Percentiles rank a stretch among this genome's conserved stretches.
Conservation (phyloP, 2,329 filamentous ascomycete species). For the Alternaria panax region DNA sequence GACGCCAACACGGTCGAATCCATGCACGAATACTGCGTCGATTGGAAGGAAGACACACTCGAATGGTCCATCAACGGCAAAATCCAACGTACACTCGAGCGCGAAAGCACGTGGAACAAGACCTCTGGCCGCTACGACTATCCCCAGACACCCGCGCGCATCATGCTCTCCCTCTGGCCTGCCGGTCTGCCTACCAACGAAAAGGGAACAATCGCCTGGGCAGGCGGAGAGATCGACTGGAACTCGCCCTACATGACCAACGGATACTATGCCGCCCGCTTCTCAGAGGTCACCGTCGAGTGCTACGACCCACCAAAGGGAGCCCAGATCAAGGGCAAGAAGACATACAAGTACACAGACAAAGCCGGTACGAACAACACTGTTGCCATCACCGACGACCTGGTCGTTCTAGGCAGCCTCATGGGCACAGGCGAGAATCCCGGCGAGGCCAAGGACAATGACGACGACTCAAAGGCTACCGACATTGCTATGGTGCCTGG, state of each 20-base stretch:
- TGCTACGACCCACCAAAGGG: slow-evolving; percentile 86
- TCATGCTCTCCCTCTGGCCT: slow-evolving; percentile 96
- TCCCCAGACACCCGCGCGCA: slow-evolving; percentile 88
- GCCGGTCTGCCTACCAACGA: slow-evolving; percentile 82
- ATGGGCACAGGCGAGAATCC: slow-evolving; percentile 81
- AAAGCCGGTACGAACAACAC: slow-evolving; percentile 72
- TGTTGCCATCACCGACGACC: slow-evolving; percentile 75
- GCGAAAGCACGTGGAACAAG: slow-evolving; percentile 83
- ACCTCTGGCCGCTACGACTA: slow-evolving; percentile 83
- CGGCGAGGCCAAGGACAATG: slow-evolving; percentile 50
- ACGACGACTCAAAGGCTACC: slow-evolving; percentile 37
- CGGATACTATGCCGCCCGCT: slow-evolving; percentile 87
- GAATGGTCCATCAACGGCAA: slow-evolving; percentile 88
- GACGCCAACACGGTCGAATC: slow-evolving; percentile 75
- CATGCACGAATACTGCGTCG: slow-evolving; percentile 86
- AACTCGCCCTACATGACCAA: slow-evolving; percentile 79
- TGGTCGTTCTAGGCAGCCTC: slow-evolving; percentile 79
- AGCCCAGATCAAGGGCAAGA: slow-evolving; percentile 64
- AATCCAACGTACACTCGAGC: slow-evolving; percentile 75
- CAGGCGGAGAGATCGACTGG: slow-evolving; percentile 91
- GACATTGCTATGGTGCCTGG: slow-evolving; percentile 62
- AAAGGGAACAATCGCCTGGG: slow-evolving; percentile 87
- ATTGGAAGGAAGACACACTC: slow-evolving; percentile 87
- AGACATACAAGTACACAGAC: slow-evolving; percentile 78
- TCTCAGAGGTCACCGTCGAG: slow-evolving; percentile 78